A percentile compares a stretch with the other conserved stretches of the same genome.
Evolutionary conservation across 306 rosid genomes (phyloP).

Genomic region (Corylus americana): DNA sequence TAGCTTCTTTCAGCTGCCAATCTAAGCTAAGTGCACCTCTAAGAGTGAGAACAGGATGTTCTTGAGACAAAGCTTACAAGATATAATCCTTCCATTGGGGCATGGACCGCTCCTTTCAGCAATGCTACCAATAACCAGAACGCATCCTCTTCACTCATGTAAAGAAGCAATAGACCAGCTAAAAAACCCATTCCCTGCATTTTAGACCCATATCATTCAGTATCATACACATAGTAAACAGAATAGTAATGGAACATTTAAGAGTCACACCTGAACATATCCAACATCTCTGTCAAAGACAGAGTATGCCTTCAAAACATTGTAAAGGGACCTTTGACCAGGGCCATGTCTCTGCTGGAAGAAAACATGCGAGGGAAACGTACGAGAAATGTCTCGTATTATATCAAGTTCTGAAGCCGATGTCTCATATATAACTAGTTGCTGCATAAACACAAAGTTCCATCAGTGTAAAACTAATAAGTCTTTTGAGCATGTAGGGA

Average conservation of each 20-base stretch:
- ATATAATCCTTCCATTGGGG: conserved; percentile 98
- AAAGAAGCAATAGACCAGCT: conserved; percentile 94
- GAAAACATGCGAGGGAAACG: conserved; percentile 96
- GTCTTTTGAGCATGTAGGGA: neutral
- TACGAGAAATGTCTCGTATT: conserved; percentile 95
- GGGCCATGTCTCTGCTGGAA: conserved; percentile 99
- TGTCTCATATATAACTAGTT: conserved; percentile 95
- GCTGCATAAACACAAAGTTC: conserved; percentile 55
- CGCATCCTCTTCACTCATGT: conserved; percentile 99
- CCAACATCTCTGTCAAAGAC: conserved; percentile 97
- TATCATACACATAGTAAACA: conserved; percentile 7
- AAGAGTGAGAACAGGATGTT: conserved; percentile 12
- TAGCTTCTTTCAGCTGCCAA: neutral
- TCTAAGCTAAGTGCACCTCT: neutral
- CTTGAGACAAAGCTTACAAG: conserved; percentile 51
- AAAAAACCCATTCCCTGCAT: conserved; percentile 98
- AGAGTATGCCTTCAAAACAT: conserved; percentile 92
- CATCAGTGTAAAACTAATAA: conserved; percentile 26
- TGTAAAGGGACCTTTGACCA: conserved; percentile 97
- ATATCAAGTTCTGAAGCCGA: conserved; percentile 95
- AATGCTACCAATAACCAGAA: conserved; percentile 97
- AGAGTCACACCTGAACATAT: conserved; percentile 86
- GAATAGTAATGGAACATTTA: conserved; percentile 16
- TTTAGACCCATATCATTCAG: conserved; percentile 37
- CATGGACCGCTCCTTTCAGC: conserved; percentile 97